A percentile compares a stretch with the other conserved stretches of the same genome.
Evolutionary conservation across 148 eudicot species (phyloP).

Genomic region (Vaccinium darrowii): DNA sequence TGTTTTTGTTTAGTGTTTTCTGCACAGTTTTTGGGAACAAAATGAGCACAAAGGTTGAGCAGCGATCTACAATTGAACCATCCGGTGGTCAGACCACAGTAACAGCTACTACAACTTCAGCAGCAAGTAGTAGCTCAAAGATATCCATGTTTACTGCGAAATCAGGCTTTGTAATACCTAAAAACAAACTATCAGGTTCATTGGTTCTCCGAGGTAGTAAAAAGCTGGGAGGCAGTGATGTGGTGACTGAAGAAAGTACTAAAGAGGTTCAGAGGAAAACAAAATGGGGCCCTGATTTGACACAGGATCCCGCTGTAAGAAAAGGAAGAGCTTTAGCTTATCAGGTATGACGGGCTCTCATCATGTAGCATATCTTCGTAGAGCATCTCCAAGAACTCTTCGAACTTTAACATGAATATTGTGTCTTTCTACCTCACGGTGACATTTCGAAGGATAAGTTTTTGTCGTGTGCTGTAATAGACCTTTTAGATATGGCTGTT

Average conservation of each 20-base stretch:
- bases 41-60: constrained; percentile 53
- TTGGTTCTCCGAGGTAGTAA: constrained; percentile 68
- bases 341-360: constrained; percentile 54
- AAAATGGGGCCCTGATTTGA: constrained; percentile 86
- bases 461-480: background rate
- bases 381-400: background rate
- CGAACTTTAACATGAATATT: background rate
- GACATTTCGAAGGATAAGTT: background rate
- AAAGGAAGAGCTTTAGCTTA: constrained; percentile 83
- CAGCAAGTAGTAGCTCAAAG: constrained; percentile 49
- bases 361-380: constrained; percentile 1
- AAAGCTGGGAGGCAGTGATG: constrained; percentile 52
- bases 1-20: background rate
- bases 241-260: constrained; percentile 46
- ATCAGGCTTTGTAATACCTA: constrained; percentile 90
- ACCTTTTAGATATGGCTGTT: background rate
- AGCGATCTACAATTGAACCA: constrained; percentile 23
- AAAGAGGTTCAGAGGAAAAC: constrained; percentile 75
- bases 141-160: constrained; percentile 69
- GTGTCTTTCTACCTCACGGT: background rate
- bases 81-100: constrained; percentile 26
- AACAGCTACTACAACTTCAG: constrained; percentile 35
- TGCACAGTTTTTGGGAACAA: constrained; percentile 16
- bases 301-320: constrained; percentile 71
- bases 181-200: constrained; percentile 93